Evolutionary conservation across 768 basidiomycete genomes (phyloP).

Genomic region (Trametes coccinea): DNA sequence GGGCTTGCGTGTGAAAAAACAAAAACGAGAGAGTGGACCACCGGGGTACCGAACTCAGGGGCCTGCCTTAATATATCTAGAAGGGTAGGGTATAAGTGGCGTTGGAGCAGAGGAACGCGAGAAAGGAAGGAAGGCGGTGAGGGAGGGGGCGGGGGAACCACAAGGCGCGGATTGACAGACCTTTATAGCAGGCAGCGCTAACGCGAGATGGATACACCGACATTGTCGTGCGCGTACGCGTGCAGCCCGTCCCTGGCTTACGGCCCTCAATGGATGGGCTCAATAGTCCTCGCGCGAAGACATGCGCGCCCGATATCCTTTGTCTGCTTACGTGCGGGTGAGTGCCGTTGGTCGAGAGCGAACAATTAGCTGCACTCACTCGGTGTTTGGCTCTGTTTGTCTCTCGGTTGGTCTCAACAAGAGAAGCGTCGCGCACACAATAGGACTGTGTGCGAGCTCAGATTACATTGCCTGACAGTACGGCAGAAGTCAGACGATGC

Average conservation of each 20-base stretch:
- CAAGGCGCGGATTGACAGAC: conserved; percentile 9
- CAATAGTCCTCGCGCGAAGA: conserved; percentile 1
- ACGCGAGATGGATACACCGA: conserved; percentile 10
- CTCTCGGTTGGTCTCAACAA: not conserved
- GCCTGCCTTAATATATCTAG: conserved; percentile 30
- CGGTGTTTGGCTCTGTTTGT: conserved; percentile 14
- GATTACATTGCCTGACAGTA: not conserved
- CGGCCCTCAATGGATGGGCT: conserved; percentile 1
- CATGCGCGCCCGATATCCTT: conserved; percentile 6
- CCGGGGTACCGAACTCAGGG: conserved; percentile 32
- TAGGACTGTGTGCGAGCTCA: not conserved
- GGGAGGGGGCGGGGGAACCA: conserved; percentile 9
- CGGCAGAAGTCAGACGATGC: not conserved
- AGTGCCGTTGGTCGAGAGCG: conserved; percentile 1
- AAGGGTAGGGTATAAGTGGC: conserved; percentile 21
- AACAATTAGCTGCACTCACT: conserved; percentile 16
- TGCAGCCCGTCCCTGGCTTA: not conserved
- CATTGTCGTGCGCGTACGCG: conserved; percentile 13
- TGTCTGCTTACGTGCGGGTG: conserved; percentile 11
- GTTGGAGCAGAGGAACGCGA: conserved; percentile 13
- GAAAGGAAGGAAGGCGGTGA: conserved; percentile 22
- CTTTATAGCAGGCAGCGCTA: conserved; percentile 24
- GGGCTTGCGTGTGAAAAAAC: conserved; percentile 16
- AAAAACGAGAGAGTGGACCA: conserved; percentile 27
- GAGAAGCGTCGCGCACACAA: not conserved